Conservation (phyloP, 306 rosid species). For the Lablab purpureus region DNA sequence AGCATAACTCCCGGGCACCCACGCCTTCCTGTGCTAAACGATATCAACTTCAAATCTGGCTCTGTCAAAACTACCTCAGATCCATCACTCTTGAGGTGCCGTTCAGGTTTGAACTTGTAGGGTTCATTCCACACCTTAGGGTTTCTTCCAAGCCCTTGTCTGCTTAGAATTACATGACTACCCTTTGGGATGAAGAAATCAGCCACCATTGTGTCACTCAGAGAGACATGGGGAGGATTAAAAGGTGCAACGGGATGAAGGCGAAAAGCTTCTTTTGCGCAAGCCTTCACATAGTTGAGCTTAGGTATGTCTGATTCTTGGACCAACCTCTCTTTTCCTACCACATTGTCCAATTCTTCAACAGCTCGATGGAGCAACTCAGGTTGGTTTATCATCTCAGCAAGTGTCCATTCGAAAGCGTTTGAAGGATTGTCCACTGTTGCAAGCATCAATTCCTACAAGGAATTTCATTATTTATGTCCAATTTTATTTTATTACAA, state of each 20-base stretch:
- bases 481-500: background rate
- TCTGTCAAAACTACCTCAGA: too few relatives aligned
- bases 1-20: too few relatives aligned
- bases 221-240: too few relatives aligned
- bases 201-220: slow-evolving; percentile 41
- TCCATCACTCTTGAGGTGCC: slow-evolving; percentile 33
- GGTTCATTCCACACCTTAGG: slow-evolving; percentile 55
- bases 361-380: slow-evolving; percentile 39
- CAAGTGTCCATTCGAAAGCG: slow-evolving; percentile 57
- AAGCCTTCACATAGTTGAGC: too few relatives aligned
- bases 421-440: background rate
- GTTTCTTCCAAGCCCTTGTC: slow-evolving; percentile 51
- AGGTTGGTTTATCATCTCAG: slow-evolving; percentile 60
- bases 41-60: too few relatives aligned
- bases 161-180: slow-evolving; percentile 51
- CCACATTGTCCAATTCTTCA: too few relatives aligned
- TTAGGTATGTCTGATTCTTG: too few relatives aligned
- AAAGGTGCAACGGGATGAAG: too few relatives aligned
- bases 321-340: too few relatives aligned
- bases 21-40: too few relatives aligned
- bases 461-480: background rate
- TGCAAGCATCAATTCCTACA: background rate
- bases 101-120: slow-evolving; percentile 48
- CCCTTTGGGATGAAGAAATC: slow-evolving; percentile 59
- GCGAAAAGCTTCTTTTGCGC: background rate